Percentiles rank a stretch among this genome's conserved stretches.
Evolutionary conservation across 345 rosid genomes (phyloP).

Genomic region (Laguncularia racemosa): DNA sequence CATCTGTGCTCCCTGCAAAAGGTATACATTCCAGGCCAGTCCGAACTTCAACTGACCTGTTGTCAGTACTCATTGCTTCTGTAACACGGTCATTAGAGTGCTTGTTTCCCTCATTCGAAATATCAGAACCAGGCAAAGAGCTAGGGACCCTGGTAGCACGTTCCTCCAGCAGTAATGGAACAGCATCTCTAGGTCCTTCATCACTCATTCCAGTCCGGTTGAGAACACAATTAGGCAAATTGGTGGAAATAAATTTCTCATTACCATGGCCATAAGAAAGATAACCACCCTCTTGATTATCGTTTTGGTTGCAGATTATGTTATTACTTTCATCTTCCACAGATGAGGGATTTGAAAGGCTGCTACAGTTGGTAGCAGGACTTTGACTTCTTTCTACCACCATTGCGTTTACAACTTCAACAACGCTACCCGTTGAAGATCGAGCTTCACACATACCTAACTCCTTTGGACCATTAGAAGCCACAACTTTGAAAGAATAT

Average conservation of each 20-base stretch:
- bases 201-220: conserved; percentile 17
- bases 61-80: conserved; percentile 35
- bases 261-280: conserved; percentile 24
- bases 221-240: conserved; percentile 19
- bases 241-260: conserved; percentile 29
- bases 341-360: conserved; percentile 76
- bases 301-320: conserved; percentile 30
- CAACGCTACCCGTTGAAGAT: conserved; percentile 29
- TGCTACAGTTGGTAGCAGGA: conserved; percentile 87
- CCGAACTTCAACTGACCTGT: conserved; percentile 28
- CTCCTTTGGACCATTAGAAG: conserved; percentile 43
- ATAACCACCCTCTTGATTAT: conserved; percentile 39
- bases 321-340: conserved; percentile 84
- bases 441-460: conserved; percentile 42
- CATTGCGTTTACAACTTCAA: conserved; percentile 32
- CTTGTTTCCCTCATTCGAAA: conserved; percentile 27
- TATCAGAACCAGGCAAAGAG: conserved; percentile 24
- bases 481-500: conserved; percentile 58
- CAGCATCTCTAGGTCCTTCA: conserved; percentile 23
- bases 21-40: conserved; percentile 40
- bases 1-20: conserved; percentile 27
- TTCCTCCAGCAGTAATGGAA: conserved; percentile 27
- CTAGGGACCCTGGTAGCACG: conserved; percentile 12
- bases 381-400: conserved; percentile 78
- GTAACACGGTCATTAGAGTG: conserved; percentile 20